A percentile compares a stretch with the other conserved stretches of the same genome.
phyloP scores from a whole-genome alignment of 2,329 filamentous ascomycete genomes.

The Biscogniauxia mediterranea region DNA sequence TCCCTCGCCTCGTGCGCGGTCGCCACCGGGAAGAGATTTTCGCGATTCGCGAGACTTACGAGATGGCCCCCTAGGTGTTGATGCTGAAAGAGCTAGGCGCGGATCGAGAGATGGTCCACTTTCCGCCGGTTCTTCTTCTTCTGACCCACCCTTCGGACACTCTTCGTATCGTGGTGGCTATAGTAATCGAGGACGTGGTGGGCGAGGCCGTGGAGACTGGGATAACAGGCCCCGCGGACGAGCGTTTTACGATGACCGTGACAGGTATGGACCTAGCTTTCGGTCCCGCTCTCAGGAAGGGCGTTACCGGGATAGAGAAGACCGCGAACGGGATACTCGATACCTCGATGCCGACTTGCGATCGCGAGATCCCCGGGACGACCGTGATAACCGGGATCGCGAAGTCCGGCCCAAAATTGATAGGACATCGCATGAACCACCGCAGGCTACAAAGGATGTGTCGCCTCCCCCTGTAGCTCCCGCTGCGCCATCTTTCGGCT shows the following conservation, averaged over 20 bases:
- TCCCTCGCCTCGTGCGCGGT: conserved; percentile 60
- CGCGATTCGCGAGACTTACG: conserved; percentile 53
- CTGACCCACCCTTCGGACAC: conserved; percentile 61
- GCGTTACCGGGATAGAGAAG: conserved; percentile 52
- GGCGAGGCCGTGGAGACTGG: conserved; percentile 52
- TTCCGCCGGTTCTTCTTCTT: conserved; percentile 68
- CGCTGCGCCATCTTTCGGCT: conserved; percentile 57
- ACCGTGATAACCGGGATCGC: conserved; percentile 44
- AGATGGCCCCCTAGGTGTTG: conserved; percentile 60
- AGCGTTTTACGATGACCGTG: conserved; percentile 61
- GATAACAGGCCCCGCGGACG: conserved; percentile 46
- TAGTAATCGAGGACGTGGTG: conserved; percentile 54
- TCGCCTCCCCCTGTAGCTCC: conserved; percentile 58
- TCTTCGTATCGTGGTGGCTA: conserved; percentile 56
- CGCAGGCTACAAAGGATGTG: conserved; percentile 47
- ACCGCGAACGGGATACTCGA: conserved; percentile 38
- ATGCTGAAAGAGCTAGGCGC: conserved; percentile 64
- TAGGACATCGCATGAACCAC: conserved; percentile 49
- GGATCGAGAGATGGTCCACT: conserved; percentile 71
- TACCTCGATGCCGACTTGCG: conserved; percentile 37
- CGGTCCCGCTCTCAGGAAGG: conserved; percentile 66
- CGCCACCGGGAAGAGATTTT: conserved; percentile 63
- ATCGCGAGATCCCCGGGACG: conserved; percentile 48
- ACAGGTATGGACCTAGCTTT: conserved; percentile 43
- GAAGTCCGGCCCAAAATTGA: conserved; percentile 49